These are phyloP conservation scores for Nectriaceae sp. DNA, from an alignment of 2,329 filamentous ascomycete genomes.

Conservation along the genomic window DNA sequence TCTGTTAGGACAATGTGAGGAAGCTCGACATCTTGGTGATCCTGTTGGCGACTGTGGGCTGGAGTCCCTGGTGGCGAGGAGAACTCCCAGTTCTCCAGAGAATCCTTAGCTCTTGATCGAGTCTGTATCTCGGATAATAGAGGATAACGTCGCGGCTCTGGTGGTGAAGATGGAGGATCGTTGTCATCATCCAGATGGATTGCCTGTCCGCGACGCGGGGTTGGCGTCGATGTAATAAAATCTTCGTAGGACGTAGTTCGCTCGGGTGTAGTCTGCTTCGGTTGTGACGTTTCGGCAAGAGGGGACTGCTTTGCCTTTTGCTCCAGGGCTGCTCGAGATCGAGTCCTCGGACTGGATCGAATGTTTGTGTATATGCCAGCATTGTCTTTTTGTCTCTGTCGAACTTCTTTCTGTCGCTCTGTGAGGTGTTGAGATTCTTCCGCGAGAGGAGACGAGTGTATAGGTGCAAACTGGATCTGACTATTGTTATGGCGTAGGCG, in stretches of 20 bases:
- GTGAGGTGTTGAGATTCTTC: slow-evolving; percentile 75
- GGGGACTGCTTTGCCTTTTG: slow-evolving; percentile 6
- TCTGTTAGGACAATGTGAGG: slow-evolving; percentile 12
- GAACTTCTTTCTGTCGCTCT: slow-evolving; percentile 76
- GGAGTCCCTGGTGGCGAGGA: slow-evolving; percentile 61
- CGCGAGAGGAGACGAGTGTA: slow-evolving; percentile 55
- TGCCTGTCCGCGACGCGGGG: slow-evolving; percentile 57
- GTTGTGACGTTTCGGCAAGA: neutral
- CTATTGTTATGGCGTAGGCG: slow-evolving; percentile 77
- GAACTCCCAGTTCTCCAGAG: slow-evolving; percentile 51
- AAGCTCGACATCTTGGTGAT: slow-evolving; percentile 14
- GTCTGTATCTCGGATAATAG: slow-evolving; percentile 54
- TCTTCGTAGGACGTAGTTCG: slow-evolving; percentile 47
- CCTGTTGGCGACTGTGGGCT: slow-evolving; percentile 31
- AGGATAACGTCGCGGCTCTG: slow-evolving; percentile 54
- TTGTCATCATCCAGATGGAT: slow-evolving; percentile 51
- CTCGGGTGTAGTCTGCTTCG: slow-evolving; percentile 48
- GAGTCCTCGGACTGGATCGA: slow-evolving; percentile 48
- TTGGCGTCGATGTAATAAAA: slow-evolving; percentile 62
- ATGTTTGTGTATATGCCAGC: slow-evolving; percentile 70
- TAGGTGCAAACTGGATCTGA: slow-evolving; percentile 74
- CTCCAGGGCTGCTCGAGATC: slow-evolving; percentile 21
- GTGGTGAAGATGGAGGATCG: slow-evolving; percentile 61
- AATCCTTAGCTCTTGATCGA: slow-evolving; percentile 40
- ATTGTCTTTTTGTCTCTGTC: slow-evolving; percentile 69